These are phyloP conservation scores for Thraustochytrium striatum DNA, from an alignment of 352 stramenopile species.

Conservation along the genomic window DNA sequence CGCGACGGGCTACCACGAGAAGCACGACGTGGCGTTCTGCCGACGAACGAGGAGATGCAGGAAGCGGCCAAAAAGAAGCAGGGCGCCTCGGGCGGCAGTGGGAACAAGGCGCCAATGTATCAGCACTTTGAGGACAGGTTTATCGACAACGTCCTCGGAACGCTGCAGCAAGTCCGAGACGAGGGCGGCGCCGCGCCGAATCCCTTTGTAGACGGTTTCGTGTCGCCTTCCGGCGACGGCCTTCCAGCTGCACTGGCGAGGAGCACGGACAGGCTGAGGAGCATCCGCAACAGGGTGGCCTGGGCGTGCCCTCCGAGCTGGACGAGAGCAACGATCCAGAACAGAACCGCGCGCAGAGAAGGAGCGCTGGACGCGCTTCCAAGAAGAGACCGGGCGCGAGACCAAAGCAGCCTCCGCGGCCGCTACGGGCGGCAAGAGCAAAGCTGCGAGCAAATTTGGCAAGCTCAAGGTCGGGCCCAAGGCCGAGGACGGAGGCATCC, in stretches of 20 bases:
- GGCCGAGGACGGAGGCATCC: not conserved
- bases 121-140: conserved; percentile 76
- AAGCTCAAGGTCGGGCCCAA: not conserved
- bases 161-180: conserved; percentile 55
- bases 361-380: conserved; percentile 9
- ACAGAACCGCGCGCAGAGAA: conserved; percentile 32
- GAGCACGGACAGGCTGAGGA: not conserved
- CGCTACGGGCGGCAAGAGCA: not conserved
- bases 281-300: too few relatives aligned
- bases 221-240: too few relatives aligned
- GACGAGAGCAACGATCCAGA: conserved; percentile 20
- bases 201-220: conserved; percentile 10
- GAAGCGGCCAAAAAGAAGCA: not conserved
- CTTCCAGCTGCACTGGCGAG: too few relatives aligned
- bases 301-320: too few relatives aligned
- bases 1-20: conserved; percentile 85
- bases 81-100: too few relatives aligned
- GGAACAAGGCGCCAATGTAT: too few relatives aligned
- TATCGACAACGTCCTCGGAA: conserved; percentile 73
- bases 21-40: conserved; percentile 64
- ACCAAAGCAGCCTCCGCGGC: not conserved
- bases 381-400: not conserved
- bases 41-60: conserved; percentile 48
- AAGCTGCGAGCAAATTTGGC: not conserved
- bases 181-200: not conserved